Conservation (phyloP, 805 yeast species). For the Myxozyma monticola region DNA sequence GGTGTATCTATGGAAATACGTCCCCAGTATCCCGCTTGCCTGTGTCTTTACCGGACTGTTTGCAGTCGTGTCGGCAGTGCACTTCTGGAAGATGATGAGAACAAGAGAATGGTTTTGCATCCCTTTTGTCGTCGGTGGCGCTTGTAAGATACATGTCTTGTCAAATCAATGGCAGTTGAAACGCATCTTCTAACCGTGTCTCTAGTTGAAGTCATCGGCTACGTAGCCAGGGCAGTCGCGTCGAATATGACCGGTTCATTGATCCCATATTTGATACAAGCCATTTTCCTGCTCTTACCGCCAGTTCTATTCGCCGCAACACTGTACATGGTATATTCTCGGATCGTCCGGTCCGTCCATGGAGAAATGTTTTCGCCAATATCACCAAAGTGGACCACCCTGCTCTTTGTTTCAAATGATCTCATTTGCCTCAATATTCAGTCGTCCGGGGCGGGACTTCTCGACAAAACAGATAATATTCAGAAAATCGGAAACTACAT, state of each 20-base stretch:
- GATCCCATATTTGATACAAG: constrained; percentile 24
- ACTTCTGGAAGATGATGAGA: not conserved
- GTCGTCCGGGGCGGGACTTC: constrained; percentile 34
- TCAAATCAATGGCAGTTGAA: not conserved
- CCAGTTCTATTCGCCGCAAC: constrained; percentile 35
- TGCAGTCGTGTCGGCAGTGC: not conserved
- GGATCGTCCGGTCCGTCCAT: constrained; percentile 22
- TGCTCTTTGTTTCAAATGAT: constrained; percentile 34
- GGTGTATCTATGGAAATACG: constrained; percentile 8
- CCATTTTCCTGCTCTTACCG: constrained; percentile 31
- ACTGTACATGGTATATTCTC: constrained; percentile 33
- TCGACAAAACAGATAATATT: not conserved
- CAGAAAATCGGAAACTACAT: constrained; percentile 30
- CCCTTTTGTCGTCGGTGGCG: constrained; percentile 7
- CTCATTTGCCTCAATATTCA: constrained; percentile 33
- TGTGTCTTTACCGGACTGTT: not conserved
- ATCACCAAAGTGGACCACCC: constrained; percentile 26
- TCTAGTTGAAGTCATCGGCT: constrained; percentile 7
- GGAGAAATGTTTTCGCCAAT: constrained; percentile 21
- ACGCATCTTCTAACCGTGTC: not conserved
- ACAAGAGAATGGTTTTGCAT: constrained; percentile 1
- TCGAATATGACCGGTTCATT: not conserved
- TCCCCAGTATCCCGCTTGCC: not conserved
- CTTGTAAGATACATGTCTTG: not conserved
- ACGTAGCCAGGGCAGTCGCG: not conserved